phyloP scores from a whole-genome alignment of 2,329 filamentous ascomycete genomes.

The Zopfia rhizophila region DNA sequence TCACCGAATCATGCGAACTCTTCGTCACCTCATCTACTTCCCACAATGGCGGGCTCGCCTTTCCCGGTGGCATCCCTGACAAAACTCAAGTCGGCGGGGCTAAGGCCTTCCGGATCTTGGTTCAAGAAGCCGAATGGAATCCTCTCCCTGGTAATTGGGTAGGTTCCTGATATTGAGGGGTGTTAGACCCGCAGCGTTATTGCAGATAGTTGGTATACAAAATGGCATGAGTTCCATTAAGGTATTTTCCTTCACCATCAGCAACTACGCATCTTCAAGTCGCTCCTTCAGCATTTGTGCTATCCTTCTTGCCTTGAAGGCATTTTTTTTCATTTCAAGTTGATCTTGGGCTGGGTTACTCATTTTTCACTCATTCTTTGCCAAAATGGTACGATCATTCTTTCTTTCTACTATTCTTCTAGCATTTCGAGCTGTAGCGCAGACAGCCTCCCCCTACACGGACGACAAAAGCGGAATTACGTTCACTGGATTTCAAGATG shows the following conservation, averaged over 20 bases:
- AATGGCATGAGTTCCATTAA: background rate
- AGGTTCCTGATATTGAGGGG: conserved; percentile 31
- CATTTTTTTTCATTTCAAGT: conserved; percentile 30
- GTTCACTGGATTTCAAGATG: conserved; percentile 44
- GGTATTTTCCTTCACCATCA: conserved; percentile 2
- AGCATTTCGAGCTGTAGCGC: conserved; percentile 36
- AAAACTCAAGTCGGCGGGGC: conserved; percentile 7
- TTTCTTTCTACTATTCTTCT: conserved; percentile 38
- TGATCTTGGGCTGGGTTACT: conserved; percentile 39
- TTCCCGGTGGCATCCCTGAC: conserved; percentile 2
- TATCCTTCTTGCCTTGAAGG: conserved; percentile 46
- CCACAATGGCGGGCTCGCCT: conserved; percentile 27
- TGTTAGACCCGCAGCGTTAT: conserved; percentile 25
- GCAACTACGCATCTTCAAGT: conserved; percentile 18
- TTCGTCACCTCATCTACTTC: conserved; percentile 37
- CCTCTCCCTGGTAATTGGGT: conserved; percentile 24
- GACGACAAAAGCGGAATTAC: conserved; percentile 46
- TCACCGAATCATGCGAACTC: conserved; percentile 12
- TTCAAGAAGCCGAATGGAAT: conserved; percentile 7
- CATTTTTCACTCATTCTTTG: conserved; percentile 28
- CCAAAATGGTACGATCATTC: conserved; percentile 41
- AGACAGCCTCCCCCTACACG: conserved; percentile 38
- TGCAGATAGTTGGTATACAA: conserved; percentile 11
- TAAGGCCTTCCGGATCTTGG: conserved; percentile 21
- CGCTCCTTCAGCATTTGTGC: conserved; percentile 31